phyloP scores from a whole-genome alignment of 257 asterid genomes.

The Salvia rosmarinus region DNA sequence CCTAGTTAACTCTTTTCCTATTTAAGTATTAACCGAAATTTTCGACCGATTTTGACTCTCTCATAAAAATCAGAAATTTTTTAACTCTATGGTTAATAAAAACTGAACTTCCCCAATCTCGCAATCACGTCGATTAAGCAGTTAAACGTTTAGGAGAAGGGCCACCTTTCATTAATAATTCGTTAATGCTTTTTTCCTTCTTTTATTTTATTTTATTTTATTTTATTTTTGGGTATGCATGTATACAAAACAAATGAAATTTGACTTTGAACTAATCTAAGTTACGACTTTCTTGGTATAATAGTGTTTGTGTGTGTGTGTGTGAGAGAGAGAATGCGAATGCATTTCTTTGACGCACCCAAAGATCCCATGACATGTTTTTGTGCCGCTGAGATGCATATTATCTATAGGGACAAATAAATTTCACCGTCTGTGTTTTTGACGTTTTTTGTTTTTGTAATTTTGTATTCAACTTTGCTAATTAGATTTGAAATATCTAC shows the following conservation, averaged over 20 bases:
- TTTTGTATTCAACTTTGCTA: too few relatives aligned
- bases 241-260: not conserved
- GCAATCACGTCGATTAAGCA: not conserved
- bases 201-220: too few relatives aligned
- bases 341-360: not conserved
- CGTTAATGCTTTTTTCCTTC: not conserved
- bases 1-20: too few relatives aligned
- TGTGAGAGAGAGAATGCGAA: not conserved
- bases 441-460: too few relatives aligned
- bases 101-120: not conserved
- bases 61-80: not conserved
- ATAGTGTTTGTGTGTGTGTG: not conserved
- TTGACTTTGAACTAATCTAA: not conserved
- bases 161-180: not conserved
- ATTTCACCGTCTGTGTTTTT: too few relatives aligned
- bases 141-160: not conserved
- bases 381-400: not conserved
- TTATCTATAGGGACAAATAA: not conserved
- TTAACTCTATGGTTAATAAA: not conserved
- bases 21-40: too few relatives aligned
- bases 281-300: not conserved
- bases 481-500: too few relatives aligned
- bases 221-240: too few relatives aligned
- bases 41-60: too few relatives aligned
- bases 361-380: not conserved